Percentiles rank a stretch among this genome's conserved stretches.
These are phyloP conservation scores for Crithidia brevicula DNA, from an alignment of 208 protist species.

Conservation along the genomic window DNA sequence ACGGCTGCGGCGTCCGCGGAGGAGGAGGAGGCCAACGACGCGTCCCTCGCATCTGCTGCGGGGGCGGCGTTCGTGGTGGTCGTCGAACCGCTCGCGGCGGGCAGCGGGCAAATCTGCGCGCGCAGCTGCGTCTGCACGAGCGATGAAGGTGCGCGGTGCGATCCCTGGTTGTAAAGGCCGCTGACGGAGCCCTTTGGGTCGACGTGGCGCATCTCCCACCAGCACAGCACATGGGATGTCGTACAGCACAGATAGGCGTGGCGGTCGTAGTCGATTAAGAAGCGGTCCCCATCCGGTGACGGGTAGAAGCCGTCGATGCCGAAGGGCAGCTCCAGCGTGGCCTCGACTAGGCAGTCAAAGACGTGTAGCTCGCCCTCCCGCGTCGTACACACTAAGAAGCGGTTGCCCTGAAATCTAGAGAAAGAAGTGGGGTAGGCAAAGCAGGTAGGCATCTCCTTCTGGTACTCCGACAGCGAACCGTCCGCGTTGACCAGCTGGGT, in stretches of 20 bases:
- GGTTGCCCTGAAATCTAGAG: constrained; percentile 52
- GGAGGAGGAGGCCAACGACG: background rate
- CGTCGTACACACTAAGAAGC: constrained; percentile 58
- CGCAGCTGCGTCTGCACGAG: constrained; percentile 33
- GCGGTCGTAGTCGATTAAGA: constrained; percentile 47
- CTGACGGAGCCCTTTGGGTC: constrained; percentile 8
- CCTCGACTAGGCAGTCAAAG: constrained; percentile 56
- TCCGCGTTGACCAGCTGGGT: constrained; percentile 33
- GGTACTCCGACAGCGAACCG: constrained; percentile 27
- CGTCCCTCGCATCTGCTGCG: background rate
- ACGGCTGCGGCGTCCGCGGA: too few relatives aligned
- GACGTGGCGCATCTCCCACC: constrained; percentile 38
- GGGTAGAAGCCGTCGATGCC: constrained; percentile 65
- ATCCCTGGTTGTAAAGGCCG: background rate
- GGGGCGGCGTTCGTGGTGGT: background rate
- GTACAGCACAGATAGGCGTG: constrained; percentile 47
- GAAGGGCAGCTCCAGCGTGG: constrained; percentile 52
- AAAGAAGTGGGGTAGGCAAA: constrained; percentile 48
- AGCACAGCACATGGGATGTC: constrained; percentile 25
- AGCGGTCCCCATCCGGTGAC: constrained; percentile 45
- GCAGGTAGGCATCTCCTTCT: constrained; percentile 48
- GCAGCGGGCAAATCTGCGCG: constrained; percentile 23
- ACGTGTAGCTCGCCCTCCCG: constrained; percentile 49
- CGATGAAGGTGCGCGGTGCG: constrained; percentile 15
- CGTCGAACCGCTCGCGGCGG: background rate